These are phyloP conservation scores for Thoreauomyces humboldtii DNA, from an alignment of 192 early-diverging fungal genomes.

Conservation along the genomic window DNA sequence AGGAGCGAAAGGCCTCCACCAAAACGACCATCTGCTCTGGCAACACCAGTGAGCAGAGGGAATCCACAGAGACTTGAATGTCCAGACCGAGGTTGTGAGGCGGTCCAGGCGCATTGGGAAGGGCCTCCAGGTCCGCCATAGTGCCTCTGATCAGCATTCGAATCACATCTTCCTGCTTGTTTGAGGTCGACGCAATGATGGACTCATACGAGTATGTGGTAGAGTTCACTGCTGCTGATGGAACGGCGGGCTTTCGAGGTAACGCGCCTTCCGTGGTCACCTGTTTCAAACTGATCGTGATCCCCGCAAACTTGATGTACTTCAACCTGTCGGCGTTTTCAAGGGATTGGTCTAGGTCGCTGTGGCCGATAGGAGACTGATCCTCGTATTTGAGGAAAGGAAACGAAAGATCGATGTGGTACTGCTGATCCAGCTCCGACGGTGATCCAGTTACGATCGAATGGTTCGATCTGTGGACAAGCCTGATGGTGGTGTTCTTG, in stretches of 20 bases:
- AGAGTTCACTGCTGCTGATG: too few species aligned
- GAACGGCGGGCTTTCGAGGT: too few species aligned
- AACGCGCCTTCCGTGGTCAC: too few species aligned
- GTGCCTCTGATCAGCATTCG: background rate
- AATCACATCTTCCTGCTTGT: background rate
- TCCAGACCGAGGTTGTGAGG: too few species aligned
- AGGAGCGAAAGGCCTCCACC: background rate
- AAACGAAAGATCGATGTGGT: slow-evolving; percentile 51
- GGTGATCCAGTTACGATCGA: background rate
- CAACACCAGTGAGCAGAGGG: slow-evolving; percentile 5
- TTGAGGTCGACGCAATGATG: slow-evolving; percentile 1
- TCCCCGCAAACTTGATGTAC: slow-evolving; percentile 44
- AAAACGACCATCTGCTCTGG: slow-evolving; percentile 1
- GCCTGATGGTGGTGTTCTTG: slow-evolving; percentile 47
- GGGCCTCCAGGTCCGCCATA: background rate
- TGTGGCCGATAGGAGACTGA: slow-evolving; percentile 49
- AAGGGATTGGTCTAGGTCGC: slow-evolving; percentile 19
- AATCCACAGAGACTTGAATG: background rate
- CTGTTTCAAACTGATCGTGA: slow-evolving; percentile 52
- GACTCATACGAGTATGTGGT: background rate
- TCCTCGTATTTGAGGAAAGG: slow-evolving; percentile 55
- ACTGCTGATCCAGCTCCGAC: slow-evolving; percentile 32
- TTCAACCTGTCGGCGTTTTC: slow-evolving; percentile 38
- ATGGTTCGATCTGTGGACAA: slow-evolving; percentile 45
- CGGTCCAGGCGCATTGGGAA: background rate